These are phyloP conservation scores for Candida khao-thaluensis DNA, from an alignment of 805 yeast genomes.

Conservation along the genomic window DNA sequence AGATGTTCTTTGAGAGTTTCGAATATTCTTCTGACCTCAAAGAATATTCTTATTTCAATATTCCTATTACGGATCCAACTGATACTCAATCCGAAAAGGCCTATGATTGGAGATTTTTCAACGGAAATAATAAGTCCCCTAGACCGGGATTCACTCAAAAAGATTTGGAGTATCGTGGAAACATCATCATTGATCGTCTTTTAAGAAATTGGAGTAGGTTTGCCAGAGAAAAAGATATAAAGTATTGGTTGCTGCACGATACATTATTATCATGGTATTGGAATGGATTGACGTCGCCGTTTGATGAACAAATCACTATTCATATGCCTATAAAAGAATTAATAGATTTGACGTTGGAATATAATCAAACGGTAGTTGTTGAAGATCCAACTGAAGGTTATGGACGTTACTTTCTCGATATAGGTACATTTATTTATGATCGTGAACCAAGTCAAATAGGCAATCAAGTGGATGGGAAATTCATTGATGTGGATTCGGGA, in stretches of 20 bases:
- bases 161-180: conserved; percentile 20
- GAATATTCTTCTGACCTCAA: conserved; percentile 13
- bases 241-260: conserved; percentile 30
- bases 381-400: conserved; percentile 32
- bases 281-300: conserved; percentile 30
- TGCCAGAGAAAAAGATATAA: conserved; percentile 23
- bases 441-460: conserved; percentile 22
- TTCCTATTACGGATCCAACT: conserved; percentile 27
- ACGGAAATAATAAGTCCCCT: conserved; percentile 40
- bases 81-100: conserved; percentile 14
- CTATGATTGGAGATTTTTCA: conserved; percentile 60
- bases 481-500: conserved; percentile 60
- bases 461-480: conserved; percentile 43
- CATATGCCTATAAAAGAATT: conserved; percentile 28
- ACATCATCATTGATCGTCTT: conserved; percentile 23
- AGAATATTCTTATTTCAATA: conserved; percentile 39
- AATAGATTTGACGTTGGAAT: conserved; percentile 20
- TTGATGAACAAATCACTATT: conserved; percentile 27
- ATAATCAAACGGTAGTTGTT: conserved; percentile 30
- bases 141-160: conserved; percentile 27
- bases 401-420: conserved; percentile 27
- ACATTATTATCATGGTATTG: conserved; percentile 31
- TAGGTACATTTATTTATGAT: conserved; percentile 29
- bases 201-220: conserved; percentile 28
- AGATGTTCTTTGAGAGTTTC: conserved; percentile 23